A percentile compares a stretch with the other conserved stretches of the same genome.
Conservation (phyloP, 1,284 basidiomycete species). For the Schizopora paradoxa region DNA sequence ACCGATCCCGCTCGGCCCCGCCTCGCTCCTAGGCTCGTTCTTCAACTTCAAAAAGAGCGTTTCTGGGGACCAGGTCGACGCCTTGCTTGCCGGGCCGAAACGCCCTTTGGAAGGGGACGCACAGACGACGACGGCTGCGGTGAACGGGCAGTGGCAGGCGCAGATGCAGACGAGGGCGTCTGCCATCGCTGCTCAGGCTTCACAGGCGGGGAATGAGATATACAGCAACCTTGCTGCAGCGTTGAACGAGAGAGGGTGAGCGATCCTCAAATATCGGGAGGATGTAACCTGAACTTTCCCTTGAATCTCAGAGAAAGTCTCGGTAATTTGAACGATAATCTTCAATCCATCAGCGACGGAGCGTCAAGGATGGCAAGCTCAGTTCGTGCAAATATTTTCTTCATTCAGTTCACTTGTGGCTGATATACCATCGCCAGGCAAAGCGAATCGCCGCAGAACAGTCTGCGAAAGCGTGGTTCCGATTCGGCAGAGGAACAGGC, state of each 20-base stretch:
- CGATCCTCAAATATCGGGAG: background rate
- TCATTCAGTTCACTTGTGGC: constrained; percentile 11
- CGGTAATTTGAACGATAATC: constrained; percentile 52
- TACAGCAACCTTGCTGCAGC: constrained; percentile 47
- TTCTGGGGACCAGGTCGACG: constrained; percentile 55
- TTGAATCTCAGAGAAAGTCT: constrained; percentile 42
- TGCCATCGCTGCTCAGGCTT: constrained; percentile 19
- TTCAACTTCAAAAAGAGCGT: constrained; percentile 40
- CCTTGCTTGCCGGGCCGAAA: constrained; percentile 55
- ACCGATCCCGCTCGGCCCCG: constrained; percentile 51
- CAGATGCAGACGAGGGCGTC: constrained; percentile 22
- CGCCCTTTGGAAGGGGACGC: constrained; percentile 37
- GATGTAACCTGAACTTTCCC: constrained; percentile 1
- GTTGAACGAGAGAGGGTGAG: constrained; percentile 58
- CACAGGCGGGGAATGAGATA: constrained; percentile 32
- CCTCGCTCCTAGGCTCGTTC: constrained; percentile 52
- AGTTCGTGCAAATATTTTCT: background rate
- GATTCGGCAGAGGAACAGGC: too few species aligned
- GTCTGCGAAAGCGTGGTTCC: constrained; percentile 58
- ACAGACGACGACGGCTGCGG: constrained; percentile 23
- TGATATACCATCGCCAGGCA: constrained; percentile 35
- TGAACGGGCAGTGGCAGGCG: constrained; percentile 18
- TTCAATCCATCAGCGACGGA: constrained; percentile 57
- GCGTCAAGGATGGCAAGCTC: constrained; percentile 47
- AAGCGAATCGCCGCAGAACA: constrained; percentile 58